phyloP scores from a whole-genome alignment of 2,329 filamentous ascomycete species.

The Fusarium burgessii region DNA sequence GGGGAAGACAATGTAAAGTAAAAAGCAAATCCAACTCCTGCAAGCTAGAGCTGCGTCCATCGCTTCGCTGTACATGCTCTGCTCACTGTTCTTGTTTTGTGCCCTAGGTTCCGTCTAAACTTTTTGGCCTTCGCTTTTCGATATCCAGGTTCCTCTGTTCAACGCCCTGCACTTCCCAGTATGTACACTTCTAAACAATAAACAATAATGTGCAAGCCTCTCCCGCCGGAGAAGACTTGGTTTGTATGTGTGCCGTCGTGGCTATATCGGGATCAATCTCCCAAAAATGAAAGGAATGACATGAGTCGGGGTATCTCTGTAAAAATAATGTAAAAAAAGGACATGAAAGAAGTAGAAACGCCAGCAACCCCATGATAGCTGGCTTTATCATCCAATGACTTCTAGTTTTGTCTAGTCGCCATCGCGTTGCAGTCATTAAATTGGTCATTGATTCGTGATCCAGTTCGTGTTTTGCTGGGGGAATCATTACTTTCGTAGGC shows the following conservation, averaged over 20 bases:
- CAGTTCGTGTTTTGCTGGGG: conserved; percentile 13
- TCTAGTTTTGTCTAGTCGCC: conserved; percentile 40
- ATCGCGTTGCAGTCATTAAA: conserved; percentile 43
- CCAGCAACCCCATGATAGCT: conserved; percentile 38
- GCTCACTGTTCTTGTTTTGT: conserved; percentile 34
- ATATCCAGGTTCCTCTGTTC: conserved; percentile 33
- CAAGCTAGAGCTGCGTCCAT: conserved; percentile 18
- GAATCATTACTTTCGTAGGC: conserved; percentile 46
- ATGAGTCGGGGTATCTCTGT: conserved; percentile 48
- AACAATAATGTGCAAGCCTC: conserved; percentile 39
- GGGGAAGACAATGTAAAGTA: conserved; percentile 21
- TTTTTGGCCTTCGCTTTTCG: conserved; percentile 37
- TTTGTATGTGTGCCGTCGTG: conserved; percentile 42
- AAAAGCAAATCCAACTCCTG: conserved; percentile 41
- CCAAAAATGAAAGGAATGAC: conserved; percentile 44
- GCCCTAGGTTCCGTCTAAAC: conserved; percentile 39
- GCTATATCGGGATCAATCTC: conserved; percentile 29
- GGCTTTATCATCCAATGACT: conserved; percentile 31
- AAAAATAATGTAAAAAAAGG: conserved; percentile 27
- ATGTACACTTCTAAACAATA: conserved; percentile 47
- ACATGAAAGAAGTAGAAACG: conserved; percentile 35
- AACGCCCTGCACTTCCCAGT: conserved; percentile 40
- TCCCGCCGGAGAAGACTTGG: conserved; percentile 12
- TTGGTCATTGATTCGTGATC: conserved; percentile 28
- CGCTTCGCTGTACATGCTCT: neutral